Evolutionary conservation across 176 grass and related monocot species (phyloP), one percentile per base, ranked within the genome.

Genomic region (Bonia amplexicaulis): DNA sequence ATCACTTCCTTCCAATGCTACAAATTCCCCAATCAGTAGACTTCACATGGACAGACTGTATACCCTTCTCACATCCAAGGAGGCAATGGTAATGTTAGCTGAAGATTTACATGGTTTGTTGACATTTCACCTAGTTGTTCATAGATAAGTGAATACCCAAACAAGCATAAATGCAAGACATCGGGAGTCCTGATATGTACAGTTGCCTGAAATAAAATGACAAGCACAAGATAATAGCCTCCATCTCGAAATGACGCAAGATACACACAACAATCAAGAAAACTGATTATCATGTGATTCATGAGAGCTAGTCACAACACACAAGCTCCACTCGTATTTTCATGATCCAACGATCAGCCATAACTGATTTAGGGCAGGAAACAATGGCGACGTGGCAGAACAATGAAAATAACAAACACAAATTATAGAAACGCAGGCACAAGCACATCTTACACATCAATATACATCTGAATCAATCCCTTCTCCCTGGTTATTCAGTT

Each of bases 241-340:
- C 22, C 63, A 71, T 82, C 29, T 64, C 67, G 65, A 80, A 80
- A 44, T 44, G 81, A 66, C 23, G 73, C 20, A 55, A 63, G 35
- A 78, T 53, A 44, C 54, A 89, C 1, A 26, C 59, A 40, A n/a
- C 58, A 59, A 69, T 68, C 3, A 7, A 62, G 22, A 62, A 52
- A 80, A 68, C 52, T 69, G 42, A 55, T 75, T 69, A 81, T 82
- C 39, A 68, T 81, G 61, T 74, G 61, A 89, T 81, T 76, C 41
- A 88, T 65, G 22, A 73, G 44, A 48, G 11, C 40, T 17, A 45
- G 55, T 71, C 35, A 65, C 80, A 65, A 44, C 26, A 35, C 71
- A 76, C 77, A 76, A 81, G 52, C 46, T 23, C 42, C 66, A 77
- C 22, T 49, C 22, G 7, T 52, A 64, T 71, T 90, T 81, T 82